Base-by-base conservation (phyloP, 768 basidiomycete species). In the Tylopilus balloui region DNA sequence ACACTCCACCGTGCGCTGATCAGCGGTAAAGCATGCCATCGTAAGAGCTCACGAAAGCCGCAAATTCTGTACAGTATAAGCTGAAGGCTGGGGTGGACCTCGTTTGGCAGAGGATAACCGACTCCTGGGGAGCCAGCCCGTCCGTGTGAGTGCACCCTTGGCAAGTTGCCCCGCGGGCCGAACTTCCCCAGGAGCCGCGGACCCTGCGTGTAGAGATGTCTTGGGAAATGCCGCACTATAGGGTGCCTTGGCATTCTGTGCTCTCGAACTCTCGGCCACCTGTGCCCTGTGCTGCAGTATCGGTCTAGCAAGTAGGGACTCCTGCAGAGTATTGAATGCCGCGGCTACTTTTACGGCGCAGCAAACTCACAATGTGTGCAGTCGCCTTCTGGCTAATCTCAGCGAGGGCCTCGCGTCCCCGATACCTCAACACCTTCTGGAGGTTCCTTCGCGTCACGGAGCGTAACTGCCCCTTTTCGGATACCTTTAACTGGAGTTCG, bases 371-470 rank as follows among this genome's bases (percentile, higher is more conserved):
- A 53, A 84, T 78, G 65, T 91, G 82, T 37, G 77, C 73, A 24
- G 73, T 71, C 6, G 81, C 84, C 60, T 83, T 86, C 52, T 69
- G 62, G 47, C 73, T 73, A 21, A 92, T 61, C 20, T 77, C 71
- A 10, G 59, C 49, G 9, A 77, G 57, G 21, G 80, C 81, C 49
- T 70, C 69, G 24, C 60, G 54, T 15, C 72, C 68, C 45, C 84
- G 73, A 63, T 77, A 92, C 45, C 71, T 80, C 19, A 92, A 68
- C 4, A 84, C 74, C 65, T 90, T 90, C 57, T 84, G 79, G 32
- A 92, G 67, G 64, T 88, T 90, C 76, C 80, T 82, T 48, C 84
- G 74, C 20, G 89, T 92, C 63, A 75, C 75, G 35, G 79, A 72
- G 35, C 89, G 74, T 46, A 92, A 56, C 37, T 76, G 56, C 6